These are phyloP conservation scores for Fusarium siculi DNA, from an alignment of 2,329 filamentous ascomycete genomes.

Conservation along the genomic window DNA sequence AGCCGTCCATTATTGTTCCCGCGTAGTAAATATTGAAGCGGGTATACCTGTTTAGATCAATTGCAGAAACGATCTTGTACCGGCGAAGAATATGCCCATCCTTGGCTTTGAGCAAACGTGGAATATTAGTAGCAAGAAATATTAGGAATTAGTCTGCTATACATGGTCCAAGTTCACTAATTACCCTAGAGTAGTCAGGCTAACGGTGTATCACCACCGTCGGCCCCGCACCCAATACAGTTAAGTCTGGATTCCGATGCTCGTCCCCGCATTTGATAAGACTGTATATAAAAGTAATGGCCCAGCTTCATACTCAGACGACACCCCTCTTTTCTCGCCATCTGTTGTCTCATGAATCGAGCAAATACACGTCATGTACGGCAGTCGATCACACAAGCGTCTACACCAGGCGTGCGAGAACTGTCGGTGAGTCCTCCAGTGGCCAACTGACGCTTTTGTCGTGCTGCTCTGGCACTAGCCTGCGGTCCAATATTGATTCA, in stretches of 20 bases:
- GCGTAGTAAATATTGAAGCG: too few species aligned
- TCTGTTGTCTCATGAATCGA: not conserved
- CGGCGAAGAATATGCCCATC: too few species aligned
- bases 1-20: too few species aligned
- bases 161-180: not conserved
- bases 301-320: not conserved
- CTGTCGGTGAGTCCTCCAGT: not conserved
- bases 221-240: not conserved
- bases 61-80: too few species aligned
- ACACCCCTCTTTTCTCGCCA: not conserved
- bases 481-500: not conserved
- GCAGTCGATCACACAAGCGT: not conserved
- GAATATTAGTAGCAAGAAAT: too few species aligned
- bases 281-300: not conserved
- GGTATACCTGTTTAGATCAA: too few species aligned
- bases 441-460: fast-evolving
- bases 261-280: constrained; percentile 1
- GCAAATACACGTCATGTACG: not conserved
- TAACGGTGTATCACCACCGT: not conserved
- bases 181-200: not conserved
- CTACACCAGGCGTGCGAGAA: constrained; percentile 3
- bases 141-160: too few species aligned
- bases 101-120: too few species aligned
- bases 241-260: not conserved
- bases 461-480: fast-evolving